Evolutionary conservation across 202 grass and related monocot species (phyloP).

Genomic region (Bolboschoenoplectus hybrid): DNA sequence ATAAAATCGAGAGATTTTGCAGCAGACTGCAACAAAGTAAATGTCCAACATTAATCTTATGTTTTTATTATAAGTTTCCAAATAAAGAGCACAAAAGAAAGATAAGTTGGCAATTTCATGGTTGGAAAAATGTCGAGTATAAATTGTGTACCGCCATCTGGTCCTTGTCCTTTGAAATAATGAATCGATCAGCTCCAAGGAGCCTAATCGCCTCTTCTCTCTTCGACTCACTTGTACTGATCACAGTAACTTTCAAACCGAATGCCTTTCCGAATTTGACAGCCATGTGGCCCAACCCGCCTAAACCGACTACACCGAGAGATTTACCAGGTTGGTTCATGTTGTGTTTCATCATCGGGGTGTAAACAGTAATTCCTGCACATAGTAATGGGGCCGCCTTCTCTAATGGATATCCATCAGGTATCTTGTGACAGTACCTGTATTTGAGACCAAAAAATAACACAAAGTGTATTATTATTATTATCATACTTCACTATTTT

Average conservation of each 20-base stretch:
- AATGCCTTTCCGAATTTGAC: constrained; percentile 59
- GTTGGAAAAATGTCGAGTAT: not conserved
- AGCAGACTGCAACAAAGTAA: constrained; percentile 39
- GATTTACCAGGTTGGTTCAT: constrained; percentile 61
- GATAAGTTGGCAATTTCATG: constrained; percentile 5
- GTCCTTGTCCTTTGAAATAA: constrained; percentile 46
- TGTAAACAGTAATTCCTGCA: constrained; percentile 53
- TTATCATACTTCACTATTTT: not conserved
- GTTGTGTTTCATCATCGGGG: constrained; percentile 50
- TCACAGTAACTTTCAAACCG: constrained; percentile 52
- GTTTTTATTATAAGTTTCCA: too few species aligned
- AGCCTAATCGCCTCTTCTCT: constrained; percentile 43
- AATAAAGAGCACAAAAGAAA: too few species aligned
- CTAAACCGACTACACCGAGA: constrained; percentile 48
- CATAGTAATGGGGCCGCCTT: constrained; percentile 52
- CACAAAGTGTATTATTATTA: not conserved
- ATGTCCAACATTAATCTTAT: not conserved
- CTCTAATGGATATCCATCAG: constrained; percentile 49
- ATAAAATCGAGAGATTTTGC: constrained; percentile 49
- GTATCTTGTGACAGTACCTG: constrained; percentile 56
- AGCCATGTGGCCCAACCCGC: constrained; percentile 56
- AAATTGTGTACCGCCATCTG: constrained; percentile 46
- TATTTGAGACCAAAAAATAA: not conserved
- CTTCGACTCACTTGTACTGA: constrained; percentile 54
- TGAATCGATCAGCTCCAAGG: constrained; percentile 47